These are phyloP conservation scores for Trichoderma hamatum DNA, from an alignment of 2,329 filamentous ascomycete species.

Conservation along the genomic window DNA sequence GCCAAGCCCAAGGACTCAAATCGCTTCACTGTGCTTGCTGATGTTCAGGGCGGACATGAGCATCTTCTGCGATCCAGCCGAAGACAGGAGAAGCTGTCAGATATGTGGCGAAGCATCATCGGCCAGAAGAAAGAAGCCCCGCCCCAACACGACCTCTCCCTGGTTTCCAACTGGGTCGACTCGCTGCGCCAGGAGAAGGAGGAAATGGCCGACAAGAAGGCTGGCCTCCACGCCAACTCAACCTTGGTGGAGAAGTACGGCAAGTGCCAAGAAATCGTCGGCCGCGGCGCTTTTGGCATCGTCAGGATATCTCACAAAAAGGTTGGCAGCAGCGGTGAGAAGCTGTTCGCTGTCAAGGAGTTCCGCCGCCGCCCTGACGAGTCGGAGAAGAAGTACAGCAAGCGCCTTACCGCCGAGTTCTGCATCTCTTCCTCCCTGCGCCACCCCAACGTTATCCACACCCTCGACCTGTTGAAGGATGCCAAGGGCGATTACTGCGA, in stretches of 20 bases:
- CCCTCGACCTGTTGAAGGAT: conserved; percentile 91
- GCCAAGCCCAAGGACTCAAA: conserved; percentile 36
- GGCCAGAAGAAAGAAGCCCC: conserved; percentile 78
- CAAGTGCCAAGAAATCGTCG: conserved; percentile 96
- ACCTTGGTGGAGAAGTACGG: conserved; percentile 95
- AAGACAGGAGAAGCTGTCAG: conserved; percentile 90
- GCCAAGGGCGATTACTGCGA: conserved; percentile 98
- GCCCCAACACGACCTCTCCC: conserved; percentile 79
- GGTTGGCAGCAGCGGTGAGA: conserved; percentile 78
- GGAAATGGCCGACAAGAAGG: conserved; percentile 79
- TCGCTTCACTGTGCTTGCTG: conserved; percentile 56
- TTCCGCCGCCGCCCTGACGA: conserved; percentile 94
- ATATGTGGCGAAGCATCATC: conserved; percentile 86
- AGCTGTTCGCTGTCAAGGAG: conserved; percentile 96
- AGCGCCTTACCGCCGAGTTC: conserved; percentile 94
- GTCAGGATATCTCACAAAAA: conserved; percentile 97
- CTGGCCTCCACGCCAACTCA: conserved; percentile 67
- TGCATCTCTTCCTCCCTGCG: conserved; percentile 96
- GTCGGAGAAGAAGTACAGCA: conserved; percentile 96
- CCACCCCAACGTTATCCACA: conserved; percentile 98
- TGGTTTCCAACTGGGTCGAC: conserved; percentile 96
- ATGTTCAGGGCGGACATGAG: conserved; percentile 71
- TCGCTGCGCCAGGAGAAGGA: conserved; percentile 89
- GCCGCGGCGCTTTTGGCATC: conserved; percentile 94
- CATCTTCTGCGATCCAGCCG: conserved; percentile 88